These are phyloP conservation scores for Tilletiaria anomala DNA, from an alignment of 1,284 basidiomycete species.

Conservation along the genomic window DNA sequence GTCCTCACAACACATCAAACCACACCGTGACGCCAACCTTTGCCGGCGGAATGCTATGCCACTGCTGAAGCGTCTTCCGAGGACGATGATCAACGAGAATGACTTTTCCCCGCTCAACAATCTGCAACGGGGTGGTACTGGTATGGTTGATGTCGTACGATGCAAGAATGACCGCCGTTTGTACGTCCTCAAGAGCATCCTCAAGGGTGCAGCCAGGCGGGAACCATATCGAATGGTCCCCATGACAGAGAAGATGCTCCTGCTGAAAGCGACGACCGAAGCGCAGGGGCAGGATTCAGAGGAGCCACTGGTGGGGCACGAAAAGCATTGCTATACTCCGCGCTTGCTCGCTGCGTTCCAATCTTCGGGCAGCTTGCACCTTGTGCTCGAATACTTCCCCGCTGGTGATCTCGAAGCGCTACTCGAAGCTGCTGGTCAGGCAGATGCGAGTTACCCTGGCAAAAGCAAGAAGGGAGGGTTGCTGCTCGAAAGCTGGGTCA, in stretches of 20 bases:
- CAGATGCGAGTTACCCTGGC: conserved; percentile 16
- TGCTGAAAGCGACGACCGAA: background rate
- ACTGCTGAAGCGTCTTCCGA: conserved; percentile 9
- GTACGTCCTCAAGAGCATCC: conserved; percentile 34
- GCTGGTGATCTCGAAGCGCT: conserved; percentile 36
- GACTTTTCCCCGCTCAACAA: conserved; percentile 27
- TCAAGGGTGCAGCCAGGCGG: conserved; percentile 29
- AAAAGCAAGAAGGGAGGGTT: conserved; percentile 19
- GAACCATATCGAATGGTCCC: conserved; percentile 6
- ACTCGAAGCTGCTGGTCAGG: conserved; percentile 18
- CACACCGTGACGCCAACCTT: conserved; percentile 14
- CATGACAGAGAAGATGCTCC: conserved; percentile 1
- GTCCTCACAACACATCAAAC: too few species aligned
- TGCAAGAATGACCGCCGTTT: conserved; percentile 27
- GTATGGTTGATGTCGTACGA: conserved; percentile 32
- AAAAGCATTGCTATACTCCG: conserved; percentile 10
- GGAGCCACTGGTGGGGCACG: background rate
- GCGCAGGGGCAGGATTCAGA: background rate
- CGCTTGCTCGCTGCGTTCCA: conserved; percentile 31
- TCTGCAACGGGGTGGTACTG: conserved; percentile 24
- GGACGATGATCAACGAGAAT: conserved; percentile 10
- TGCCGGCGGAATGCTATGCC: conserved; percentile 10
- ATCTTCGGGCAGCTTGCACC: conserved; percentile 25
- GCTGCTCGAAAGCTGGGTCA: conserved; percentile 23
- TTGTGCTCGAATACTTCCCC: conserved; percentile 37